Percentiles rank a stretch among this genome's conserved stretches.
These are phyloP conservation scores for Neurospora sp. DNA, from an alignment of 495 filamentous ascomycete genomes.

Conservation along the genomic window DNA sequence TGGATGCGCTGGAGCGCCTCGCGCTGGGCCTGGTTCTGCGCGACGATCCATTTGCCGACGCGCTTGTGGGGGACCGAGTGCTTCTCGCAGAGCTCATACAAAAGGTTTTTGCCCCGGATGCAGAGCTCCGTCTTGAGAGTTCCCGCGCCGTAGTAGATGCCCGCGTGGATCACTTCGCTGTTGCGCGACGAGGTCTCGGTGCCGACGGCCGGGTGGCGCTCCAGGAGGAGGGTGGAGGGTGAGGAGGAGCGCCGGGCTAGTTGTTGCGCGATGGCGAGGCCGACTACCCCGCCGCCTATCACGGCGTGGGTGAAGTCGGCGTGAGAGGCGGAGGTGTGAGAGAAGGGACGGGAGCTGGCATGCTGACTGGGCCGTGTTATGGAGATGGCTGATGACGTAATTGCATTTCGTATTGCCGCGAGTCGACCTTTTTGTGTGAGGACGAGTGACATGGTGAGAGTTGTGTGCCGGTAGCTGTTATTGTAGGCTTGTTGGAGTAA, in stretches of 20 bases:
- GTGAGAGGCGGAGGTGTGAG: conserved; percentile 17
- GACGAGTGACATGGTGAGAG: neutral
- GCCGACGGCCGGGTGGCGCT: conserved; percentile 66
- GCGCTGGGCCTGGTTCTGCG: conserved; percentile 64
- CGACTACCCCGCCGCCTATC: conserved; percentile 85
- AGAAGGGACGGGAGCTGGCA: conserved; percentile 14
- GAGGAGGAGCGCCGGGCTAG: conserved; percentile 47
- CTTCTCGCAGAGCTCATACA: conserved; percentile 68
- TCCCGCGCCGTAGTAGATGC: conserved; percentile 74
- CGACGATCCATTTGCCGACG: conserved; percentile 91
- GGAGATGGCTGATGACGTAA: neutral
- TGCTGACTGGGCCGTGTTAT: neutral
- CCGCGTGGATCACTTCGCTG: conserved; percentile 94
- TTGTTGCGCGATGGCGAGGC: conserved; percentile 74
- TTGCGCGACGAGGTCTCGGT: conserved; percentile 91
- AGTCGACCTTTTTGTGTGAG: neutral
- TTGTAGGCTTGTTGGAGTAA: neutral
- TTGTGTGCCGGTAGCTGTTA: neutral
- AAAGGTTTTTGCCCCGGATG: conserved; percentile 58
- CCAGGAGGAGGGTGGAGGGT: conserved; percentile 65
- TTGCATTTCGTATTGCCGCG: neutral
- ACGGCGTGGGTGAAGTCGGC: conserved; percentile 83
- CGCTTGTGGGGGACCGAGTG: conserved; percentile 60
- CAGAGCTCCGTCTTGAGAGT: conserved; percentile 81
- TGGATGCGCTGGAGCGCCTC: conserved; percentile 56